Base-by-base conservation (phyloP, 768 basidiomycete genomes). In the Tephrocybe sp. region DNA sequence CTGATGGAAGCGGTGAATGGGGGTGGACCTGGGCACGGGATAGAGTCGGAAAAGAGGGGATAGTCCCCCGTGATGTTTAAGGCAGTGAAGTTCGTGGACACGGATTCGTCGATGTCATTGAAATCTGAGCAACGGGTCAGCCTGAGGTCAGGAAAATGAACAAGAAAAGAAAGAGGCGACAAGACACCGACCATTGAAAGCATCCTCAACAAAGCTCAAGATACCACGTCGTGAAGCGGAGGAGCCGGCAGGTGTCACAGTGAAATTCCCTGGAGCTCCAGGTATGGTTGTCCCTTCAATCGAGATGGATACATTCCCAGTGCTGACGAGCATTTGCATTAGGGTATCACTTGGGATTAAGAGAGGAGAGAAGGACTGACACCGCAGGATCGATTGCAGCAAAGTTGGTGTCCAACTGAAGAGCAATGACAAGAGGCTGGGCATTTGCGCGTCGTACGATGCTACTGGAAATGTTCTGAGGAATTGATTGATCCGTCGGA, bases 321-420 rank as follows among this genome's bases (percentile, higher is more conserved):
- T 51, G 18, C 57, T 57, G 21, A 12, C 13, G 12, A 19, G 4
- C 19, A 18, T 7, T 2, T 16, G 9, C 34, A 36, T 11, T 37
- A 18, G 18, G n/a, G n/a, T n/a, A 12, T 22, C 24, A 45, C 38
- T 32, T 6, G 19, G 22, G 7, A 19, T 31, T 16, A 21, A 18
- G 0, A 16, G 15, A 22, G 38, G 13, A 25, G 1, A 13, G 21
- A 27, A 35, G 16, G 4, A 18, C 58, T 32, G 28, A 59, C 58
- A 51, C 44, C 11, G 54, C 41, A 16, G 61, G 39, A 47, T 64
- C 58, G 8, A 68, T 51, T 6, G 63, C 58, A 22, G 52, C 49
- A 49, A 70, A 76, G 44, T 75, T 62, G 18, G 69, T 69, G 53
- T 74, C 71, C 7, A 77, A 55, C 11, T 57, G 56, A 13, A 76